These are phyloP conservation scores for Phaffomyces opuntiae DNA, from an alignment of 805 yeast genomes.

Conservation along the genomic window DNA sequence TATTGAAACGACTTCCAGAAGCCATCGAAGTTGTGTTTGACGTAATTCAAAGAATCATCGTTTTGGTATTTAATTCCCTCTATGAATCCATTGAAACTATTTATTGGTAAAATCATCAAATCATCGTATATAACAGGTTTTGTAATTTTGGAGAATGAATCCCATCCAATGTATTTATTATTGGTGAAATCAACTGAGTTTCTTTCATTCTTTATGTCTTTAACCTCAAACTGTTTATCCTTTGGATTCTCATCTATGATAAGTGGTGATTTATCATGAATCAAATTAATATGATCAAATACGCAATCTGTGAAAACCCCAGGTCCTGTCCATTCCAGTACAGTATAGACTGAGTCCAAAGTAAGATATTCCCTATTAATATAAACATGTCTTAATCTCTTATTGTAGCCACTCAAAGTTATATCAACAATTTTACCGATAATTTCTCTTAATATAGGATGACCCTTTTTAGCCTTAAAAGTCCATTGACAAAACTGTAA, in stretches of 20 bases:
- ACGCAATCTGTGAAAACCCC: slow-evolving; percentile 45
- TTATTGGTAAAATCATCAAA: slow-evolving; percentile 15
- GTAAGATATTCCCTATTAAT: slow-evolving; percentile 29
- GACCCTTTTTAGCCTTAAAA: slow-evolving; percentile 55
- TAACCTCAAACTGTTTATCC: slow-evolving; percentile 5
- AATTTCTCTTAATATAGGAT: slow-evolving; percentile 51
- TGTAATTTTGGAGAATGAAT: slow-evolving; percentile 12
- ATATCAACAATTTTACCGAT: slow-evolving; percentile 47
- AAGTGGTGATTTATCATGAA: neutral
- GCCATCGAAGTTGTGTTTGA: slow-evolving; percentile 18
- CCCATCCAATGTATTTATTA: slow-evolving; percentile 14
- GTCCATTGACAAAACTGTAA: slow-evolving; percentile 60
- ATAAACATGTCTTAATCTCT: slow-evolving; percentile 22
- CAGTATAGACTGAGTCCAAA: slow-evolving; percentile 53
- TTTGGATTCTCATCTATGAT: too few species aligned
- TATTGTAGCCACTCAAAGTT: slow-evolving; percentile 36
- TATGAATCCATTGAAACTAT: slow-evolving; percentile 16
- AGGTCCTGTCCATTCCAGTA: slow-evolving; percentile 50
- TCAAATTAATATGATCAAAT: slow-evolving; percentile 35
- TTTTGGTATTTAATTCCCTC: slow-evolving; percentile 8
- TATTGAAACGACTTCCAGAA: slow-evolving; percentile 15
- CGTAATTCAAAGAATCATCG: slow-evolving; percentile 7
- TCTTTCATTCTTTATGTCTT: slow-evolving; percentile 9
- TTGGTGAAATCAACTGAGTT: slow-evolving; percentile 3
- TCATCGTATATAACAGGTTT: slow-evolving; percentile 16